A percentile compares a stretch with the other conserved stretches of the same genome.
These are phyloP conservation scores for Linnemannia zychae DNA, from an alignment of 192 early-diverging fungal species.

Conservation along the genomic window DNA sequence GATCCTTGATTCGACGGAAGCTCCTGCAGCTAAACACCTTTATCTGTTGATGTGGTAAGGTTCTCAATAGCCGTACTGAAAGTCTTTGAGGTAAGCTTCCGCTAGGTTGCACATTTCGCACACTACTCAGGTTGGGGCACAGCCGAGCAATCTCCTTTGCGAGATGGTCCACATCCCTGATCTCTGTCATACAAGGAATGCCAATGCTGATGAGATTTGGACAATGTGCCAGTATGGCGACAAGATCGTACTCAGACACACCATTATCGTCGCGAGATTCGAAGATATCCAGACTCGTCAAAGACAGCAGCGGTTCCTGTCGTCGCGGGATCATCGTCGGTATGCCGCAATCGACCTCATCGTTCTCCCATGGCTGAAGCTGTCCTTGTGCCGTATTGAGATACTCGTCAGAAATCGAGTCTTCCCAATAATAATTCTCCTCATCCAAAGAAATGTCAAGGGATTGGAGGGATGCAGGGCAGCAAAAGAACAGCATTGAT, in stretches of 20 bases:
- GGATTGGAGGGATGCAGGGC: not conserved
- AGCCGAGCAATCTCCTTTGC: not conserved
- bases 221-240: not conserved
- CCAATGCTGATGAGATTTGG: not conserved
- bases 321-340: not conserved
- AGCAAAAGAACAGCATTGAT: not conserved
- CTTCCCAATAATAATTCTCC: too few species aligned
- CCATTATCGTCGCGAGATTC: not conserved
- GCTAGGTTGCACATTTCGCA: not conserved
- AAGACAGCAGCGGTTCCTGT: not conserved
- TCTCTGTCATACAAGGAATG: not conserved
- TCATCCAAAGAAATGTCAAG: not conserved
- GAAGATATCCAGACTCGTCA: not conserved
- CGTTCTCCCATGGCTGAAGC: not conserved
- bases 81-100: not conserved
- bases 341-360: not conserved
- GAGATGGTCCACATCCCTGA: not conserved
- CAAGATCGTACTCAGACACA: not conserved
- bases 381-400: not conserved
- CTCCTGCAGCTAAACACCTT: not conserved
- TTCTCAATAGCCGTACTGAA: not conserved
- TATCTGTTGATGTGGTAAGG: not conserved
- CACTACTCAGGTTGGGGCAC: not conserved
- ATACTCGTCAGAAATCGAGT: not conserved
- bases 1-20: too few species aligned